Conservation (phyloP, 345 rosid species). For the Gossypium mustelinum region DNA sequence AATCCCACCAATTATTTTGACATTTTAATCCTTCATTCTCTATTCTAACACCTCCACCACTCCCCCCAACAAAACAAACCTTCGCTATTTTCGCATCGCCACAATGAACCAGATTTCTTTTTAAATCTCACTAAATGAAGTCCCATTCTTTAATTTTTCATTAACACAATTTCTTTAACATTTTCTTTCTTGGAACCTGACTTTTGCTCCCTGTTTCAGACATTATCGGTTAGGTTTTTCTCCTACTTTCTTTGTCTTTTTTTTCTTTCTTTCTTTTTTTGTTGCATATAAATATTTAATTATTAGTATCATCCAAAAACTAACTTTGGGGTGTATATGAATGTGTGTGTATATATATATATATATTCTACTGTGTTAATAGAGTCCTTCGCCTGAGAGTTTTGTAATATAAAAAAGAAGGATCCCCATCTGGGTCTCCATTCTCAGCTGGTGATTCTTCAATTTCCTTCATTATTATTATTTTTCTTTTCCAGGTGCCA, state of each 20-base stretch:
- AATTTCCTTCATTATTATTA: constrained; percentile 17
- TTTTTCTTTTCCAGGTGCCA: constrained; percentile 32
- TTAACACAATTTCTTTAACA: neutral
- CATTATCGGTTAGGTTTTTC: neutral
- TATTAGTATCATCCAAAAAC: neutral
- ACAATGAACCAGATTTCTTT: constrained; percentile 5
- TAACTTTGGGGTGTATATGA: neutral
- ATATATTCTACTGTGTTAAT: neutral
- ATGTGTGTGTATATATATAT: neutral
- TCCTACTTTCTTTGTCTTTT: neutral
- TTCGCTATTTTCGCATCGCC: constrained; percentile 35
- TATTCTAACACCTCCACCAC: neutral
- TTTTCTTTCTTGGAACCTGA: neutral
- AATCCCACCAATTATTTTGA: neutral
- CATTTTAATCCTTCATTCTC: neutral
- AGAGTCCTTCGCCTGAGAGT: constrained; percentile 20
- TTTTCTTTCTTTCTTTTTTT: neutral
- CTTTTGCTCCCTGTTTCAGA: neutral
- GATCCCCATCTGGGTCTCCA: constrained; percentile 33
- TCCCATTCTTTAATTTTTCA: neutral
- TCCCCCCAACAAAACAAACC: neutral
- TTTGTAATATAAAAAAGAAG: constrained; percentile 3
- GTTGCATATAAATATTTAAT: neutral
- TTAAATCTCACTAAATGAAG: neutral
- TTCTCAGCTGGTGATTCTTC: constrained; percentile 28